phyloP scores from a whole-genome alignment of 768 basidiomycete genomes.

The Mycena belliarum region DNA sequence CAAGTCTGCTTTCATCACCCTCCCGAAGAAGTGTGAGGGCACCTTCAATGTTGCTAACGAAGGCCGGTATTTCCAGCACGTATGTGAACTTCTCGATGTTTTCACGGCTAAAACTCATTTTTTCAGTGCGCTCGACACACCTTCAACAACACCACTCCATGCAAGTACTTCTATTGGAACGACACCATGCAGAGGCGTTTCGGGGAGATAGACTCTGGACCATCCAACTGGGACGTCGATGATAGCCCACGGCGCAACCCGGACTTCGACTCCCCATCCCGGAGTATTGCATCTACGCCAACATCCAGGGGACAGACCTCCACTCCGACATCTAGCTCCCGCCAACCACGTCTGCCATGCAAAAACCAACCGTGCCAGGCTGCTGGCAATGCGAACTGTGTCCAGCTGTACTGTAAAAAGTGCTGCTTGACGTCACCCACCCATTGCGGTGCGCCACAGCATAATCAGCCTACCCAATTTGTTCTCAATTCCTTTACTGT shows the following conservation, averaged over 20 bases:
- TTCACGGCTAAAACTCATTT: not conserved
- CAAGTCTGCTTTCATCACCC: too few species aligned
- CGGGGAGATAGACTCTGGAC: not conserved
- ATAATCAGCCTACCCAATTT: not conserved
- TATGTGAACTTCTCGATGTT: not conserved
- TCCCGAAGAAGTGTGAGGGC: too few species aligned
- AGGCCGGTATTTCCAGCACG: not conserved
- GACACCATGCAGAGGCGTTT: not conserved
- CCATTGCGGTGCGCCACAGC: not conserved
- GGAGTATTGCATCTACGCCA: not conserved
- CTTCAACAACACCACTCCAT: not conserved
- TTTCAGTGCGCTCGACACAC: not conserved
- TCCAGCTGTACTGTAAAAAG: not conserved
- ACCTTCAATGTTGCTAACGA: not conserved
- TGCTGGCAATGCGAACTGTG: not conserved
- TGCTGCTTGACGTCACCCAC: not conserved
- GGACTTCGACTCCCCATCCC: not conserved
- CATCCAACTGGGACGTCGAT: too few species aligned
- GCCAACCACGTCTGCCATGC: not conserved
- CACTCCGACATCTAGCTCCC: not conserved
- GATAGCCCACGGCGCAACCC: too few species aligned
- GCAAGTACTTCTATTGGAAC: not conserved
- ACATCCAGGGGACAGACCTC: not conserved
- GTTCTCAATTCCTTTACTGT: not conserved
- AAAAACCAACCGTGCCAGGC: not conserved